phyloP scores from a whole-genome alignment of 202 grass and related monocot species.

The Hordeum pubiflorum region DNA sequence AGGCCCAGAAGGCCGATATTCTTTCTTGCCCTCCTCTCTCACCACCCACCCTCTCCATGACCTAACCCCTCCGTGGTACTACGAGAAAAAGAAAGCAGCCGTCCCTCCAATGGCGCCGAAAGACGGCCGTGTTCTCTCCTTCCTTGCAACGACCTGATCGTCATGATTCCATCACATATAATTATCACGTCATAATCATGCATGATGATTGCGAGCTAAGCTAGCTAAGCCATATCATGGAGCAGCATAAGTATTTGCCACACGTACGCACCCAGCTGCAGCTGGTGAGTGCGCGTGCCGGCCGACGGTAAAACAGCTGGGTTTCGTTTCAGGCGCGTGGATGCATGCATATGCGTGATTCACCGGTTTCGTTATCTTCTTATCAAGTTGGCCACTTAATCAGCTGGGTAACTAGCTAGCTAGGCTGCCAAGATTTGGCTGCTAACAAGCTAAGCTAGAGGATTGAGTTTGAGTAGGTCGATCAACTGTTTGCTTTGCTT shows the following conservation, averaged over 20 bases:
- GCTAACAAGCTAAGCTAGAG: background rate
- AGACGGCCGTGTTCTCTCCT: slow-evolving; percentile 18
- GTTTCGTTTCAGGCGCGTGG: background rate
- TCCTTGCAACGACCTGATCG: background rate
- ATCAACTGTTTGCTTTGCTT: background rate
- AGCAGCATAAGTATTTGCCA: no score
- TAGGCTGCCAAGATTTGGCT: no score
- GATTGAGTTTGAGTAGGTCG: background rate
- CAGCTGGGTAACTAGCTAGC: background rate
- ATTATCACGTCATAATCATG: background rate
- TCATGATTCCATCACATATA: background rate
- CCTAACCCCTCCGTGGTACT: background rate
- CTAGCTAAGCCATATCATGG: background rate
- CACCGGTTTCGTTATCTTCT: background rate
- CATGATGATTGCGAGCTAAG: slow-evolving; percentile 8
- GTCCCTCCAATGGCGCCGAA: slow-evolving; percentile 29
- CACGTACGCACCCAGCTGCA: background rate
- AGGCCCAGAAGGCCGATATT: slow-evolving; percentile 18
- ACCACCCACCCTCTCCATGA: no score
- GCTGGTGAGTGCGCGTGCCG: background rate
- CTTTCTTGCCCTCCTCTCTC: background rate
- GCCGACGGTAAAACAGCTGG: background rate
- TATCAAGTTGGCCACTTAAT: background rate
- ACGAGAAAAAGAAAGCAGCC: background rate
- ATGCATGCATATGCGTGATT: no score